Evolutionary conservation across 768 basidiomycete species (phyloP).

Genomic region (Termitomyces sp.): DNA sequence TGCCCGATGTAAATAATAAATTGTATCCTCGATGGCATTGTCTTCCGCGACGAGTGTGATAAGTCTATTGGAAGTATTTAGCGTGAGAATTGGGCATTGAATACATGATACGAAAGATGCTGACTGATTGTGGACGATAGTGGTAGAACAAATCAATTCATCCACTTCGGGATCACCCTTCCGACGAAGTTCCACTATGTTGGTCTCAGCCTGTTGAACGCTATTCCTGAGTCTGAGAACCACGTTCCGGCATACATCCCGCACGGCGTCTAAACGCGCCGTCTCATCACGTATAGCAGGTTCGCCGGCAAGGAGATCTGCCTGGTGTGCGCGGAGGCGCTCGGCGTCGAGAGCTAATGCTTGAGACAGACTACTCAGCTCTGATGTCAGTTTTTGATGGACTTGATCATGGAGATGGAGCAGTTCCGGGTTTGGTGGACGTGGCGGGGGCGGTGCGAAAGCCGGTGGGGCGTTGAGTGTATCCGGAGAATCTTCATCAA

Average conservation of each 20-base stretch:
- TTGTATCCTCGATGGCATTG: constrained; percentile 96
- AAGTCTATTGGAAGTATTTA: constrained; percentile 43
- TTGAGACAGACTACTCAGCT: constrained; percentile 65
- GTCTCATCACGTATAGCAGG: constrained; percentile 97
- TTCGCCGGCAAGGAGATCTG: constrained; percentile 82
- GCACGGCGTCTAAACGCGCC: constrained; percentile 88
- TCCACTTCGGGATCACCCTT: constrained; percentile 93
- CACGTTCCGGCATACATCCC: constrained; percentile 83
- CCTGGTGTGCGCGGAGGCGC: constrained; percentile 72
- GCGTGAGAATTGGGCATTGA: constrained; percentile 6
- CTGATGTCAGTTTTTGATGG: constrained; percentile 66
- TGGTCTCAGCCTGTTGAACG: constrained; percentile 63
- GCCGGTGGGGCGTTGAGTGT: constrained; percentile 17
- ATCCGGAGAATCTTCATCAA: constrained; percentile 54
- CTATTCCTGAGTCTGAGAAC: constrained; percentile 57
- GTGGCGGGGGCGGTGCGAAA: constrained; percentile 50
- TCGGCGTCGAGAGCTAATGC: constrained; percentile 62
- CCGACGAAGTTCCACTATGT: constrained; percentile 69
- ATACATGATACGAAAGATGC: constrained; percentile 20
- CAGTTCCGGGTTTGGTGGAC: constrained; percentile 87
- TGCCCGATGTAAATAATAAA: constrained; percentile 93
- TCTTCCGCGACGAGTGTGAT: constrained; percentile 99
- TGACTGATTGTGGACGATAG: constrained; percentile 96
- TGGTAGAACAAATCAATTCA: constrained; percentile 92
- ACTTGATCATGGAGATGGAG: constrained; percentile 74